These are phyloP conservation scores for Metarhizium anisopliae DNA, from an alignment of 2,329 filamentous ascomycete genomes.

Conservation along the genomic window DNA sequence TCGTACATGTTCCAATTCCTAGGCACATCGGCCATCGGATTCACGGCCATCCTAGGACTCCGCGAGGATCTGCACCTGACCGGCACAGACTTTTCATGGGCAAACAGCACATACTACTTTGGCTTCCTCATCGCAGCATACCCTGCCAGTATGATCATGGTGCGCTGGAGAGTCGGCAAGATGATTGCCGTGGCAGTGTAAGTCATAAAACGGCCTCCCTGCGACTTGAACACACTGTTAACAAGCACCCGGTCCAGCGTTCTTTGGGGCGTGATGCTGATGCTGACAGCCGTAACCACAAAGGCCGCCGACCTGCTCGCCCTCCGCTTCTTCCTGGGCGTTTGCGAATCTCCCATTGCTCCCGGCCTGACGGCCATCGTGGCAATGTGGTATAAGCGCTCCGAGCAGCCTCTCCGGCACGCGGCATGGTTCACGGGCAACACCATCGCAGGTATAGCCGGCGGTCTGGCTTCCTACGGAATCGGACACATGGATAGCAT, in stretches of 20 bases:
- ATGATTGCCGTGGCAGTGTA: constrained; percentile 9
- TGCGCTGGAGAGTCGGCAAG: constrained; percentile 18
- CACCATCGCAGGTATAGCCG: constrained; percentile 18
- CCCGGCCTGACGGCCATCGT: constrained; percentile 20
- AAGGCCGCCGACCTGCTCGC: constrained; percentile 20
- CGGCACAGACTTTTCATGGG: constrained; percentile 43
- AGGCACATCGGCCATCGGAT: constrained; percentile 47
- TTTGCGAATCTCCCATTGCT: constrained; percentile 20
- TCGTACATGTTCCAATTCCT: constrained; percentile 52
- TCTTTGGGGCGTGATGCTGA: constrained; percentile 30
- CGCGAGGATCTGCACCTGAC: constrained; percentile 33
- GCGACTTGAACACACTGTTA: too few species aligned
- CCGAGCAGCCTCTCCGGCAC: constrained; percentile 19
- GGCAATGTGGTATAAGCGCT: constrained; percentile 25
- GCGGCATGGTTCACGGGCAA: constrained; percentile 26
- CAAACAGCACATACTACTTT: constrained; percentile 41
- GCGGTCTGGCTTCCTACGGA: constrained; percentile 18
- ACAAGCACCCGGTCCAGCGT: constrained; percentile 5
- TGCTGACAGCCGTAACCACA: constrained; percentile 30
- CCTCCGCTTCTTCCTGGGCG: constrained; percentile 23
- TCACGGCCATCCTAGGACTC: constrained; percentile 41
- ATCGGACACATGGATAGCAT: constrained; percentile 18
- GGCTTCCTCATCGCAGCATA: constrained; percentile 32
- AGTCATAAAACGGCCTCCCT: too few species aligned
- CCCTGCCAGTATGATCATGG: constrained; percentile 14